Base-by-base conservation (phyloP, 139 green algal species). In the Ulvella scutata region DNA sequence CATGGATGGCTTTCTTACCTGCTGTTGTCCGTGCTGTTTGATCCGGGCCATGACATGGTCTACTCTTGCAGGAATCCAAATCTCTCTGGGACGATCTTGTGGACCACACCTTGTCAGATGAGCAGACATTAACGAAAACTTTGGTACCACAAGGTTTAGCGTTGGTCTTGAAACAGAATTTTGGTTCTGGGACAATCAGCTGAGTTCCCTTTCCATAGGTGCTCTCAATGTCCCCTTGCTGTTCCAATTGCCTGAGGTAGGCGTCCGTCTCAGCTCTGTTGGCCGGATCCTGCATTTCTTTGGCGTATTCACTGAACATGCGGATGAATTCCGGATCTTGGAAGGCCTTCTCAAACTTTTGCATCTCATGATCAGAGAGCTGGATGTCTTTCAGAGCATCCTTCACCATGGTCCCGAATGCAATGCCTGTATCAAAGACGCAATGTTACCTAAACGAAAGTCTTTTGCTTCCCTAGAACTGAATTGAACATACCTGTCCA, bases 61-160 rank as follows among this genome's bases (percentile, higher is more conserved):
- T 13, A 59, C 40, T 59, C 13, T 17, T 17, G 40, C 17, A 26
- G 13, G 13, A 59, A 26, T 59, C 17, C 40, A 17, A 59, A 59
- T 59, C 40, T 59, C 17, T 13, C 35, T 60, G 13, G 37, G n/a
- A n/a, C n/a, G n/a, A n/a, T n/a, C n/a, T n/a, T n/a, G n/a, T n/a
- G 33, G 28, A 26, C 4, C 28, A 2, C 26, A 87, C 84, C 85
- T 90, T 90, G 28, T 86, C 80, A 17, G 40, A 85, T 34, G 78
- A 84, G 79, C 84, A 90, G 4, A 92, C 72, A 61, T 92, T 92
- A 74, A 92, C 87, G 62, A 87, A 89, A 0, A 84, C 82, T 43
- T 83, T 83, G 13, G 31, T 9, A 2, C 35, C 37, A 23, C 60
- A 61, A 17, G 29, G 6, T 2, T 43, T 43, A 23, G 83, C 72